These are phyloP conservation scores for Tricholoma furcatifolium DNA, from an alignment of 768 basidiomycete genomes.

Conservation along the genomic window DNA sequence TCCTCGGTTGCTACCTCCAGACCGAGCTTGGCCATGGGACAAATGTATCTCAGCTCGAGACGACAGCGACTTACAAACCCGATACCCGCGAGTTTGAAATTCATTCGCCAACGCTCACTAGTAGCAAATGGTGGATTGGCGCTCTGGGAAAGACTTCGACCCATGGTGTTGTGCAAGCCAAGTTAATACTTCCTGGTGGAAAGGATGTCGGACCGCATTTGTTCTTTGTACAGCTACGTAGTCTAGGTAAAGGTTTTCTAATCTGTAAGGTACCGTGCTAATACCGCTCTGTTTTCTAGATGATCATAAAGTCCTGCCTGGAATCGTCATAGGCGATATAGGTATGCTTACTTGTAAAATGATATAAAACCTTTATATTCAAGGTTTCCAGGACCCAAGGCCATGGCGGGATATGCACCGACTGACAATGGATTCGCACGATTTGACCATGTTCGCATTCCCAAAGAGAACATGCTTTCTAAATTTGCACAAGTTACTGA, in stretches of 20 bases:
- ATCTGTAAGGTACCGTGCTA: neutral
- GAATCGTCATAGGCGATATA: slow-evolving; percentile 69
- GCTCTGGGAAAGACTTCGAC: slow-evolving; percentile 70
- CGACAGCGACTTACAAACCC: slow-evolving; percentile 73
- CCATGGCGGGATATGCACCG: slow-evolving; percentile 43
- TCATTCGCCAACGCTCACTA: slow-evolving; percentile 71
- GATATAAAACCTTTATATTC: neutral
- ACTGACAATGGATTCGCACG: slow-evolving; percentile 70
- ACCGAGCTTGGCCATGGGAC: slow-evolving; percentile 81
- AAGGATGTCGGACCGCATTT: slow-evolving; percentile 70
- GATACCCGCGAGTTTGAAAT: slow-evolving; percentile 70
- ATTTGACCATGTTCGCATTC: slow-evolving; percentile 65
- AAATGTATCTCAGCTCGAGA: slow-evolving; percentile 68
- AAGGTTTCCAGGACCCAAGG: slow-evolving; percentile 51
- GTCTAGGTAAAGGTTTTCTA: slow-evolving; percentile 42
- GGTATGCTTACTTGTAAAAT: slow-evolving; percentile 29
- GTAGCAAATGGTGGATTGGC: slow-evolving; percentile 84
- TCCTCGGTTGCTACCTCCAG: slow-evolving; percentile 73
- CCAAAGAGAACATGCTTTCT: slow-evolving; percentile 71
- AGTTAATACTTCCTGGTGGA: slow-evolving; percentile 61
- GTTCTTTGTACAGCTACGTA: slow-evolving; percentile 71
- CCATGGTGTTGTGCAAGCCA: slow-evolving; percentile 75
- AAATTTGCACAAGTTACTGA: slow-evolving; percentile 70
- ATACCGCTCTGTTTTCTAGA: slow-evolving; percentile 34
- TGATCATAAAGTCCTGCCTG: slow-evolving; percentile 57